Evolutionary conservation across 352 stramenopile genomes (phyloP), one percentile per base, ranked within the genome.

Genomic region (Pythium dissotocum): DNA sequence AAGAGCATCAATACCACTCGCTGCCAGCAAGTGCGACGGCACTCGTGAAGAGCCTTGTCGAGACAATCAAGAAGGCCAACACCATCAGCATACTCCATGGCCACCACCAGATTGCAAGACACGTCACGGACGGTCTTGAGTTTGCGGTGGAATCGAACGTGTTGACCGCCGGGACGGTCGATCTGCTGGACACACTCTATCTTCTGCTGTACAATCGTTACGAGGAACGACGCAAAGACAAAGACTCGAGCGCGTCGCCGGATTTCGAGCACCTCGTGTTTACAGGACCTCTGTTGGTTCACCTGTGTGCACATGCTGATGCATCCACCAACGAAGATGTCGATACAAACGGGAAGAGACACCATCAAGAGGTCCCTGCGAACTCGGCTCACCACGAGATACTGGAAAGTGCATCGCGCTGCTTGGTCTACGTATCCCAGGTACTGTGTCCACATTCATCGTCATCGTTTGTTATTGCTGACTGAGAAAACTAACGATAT

Each of bases 351-450:
- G 26, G 42, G 54, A 64, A 26, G 28, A 58, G 38, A 46, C 28
- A 16, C n/a, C 54, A 53, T n/a, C 42, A 14, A 28, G 33, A 49
- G 0, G 44, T 13, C 4, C 12, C 58, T 5, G 44, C 51, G 26
- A 49, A 58, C 24, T n/a, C 38, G 3, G 44, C 38, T 2, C 56
- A 55, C 61, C 72, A 38, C 9, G 46, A 71, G n/a, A 51, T 79
- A 16, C 72, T 75, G 0, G 76, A 88, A 49, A 28, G 85, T 36
- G 70, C 79, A 8, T 91, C 83, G 18, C 71, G 81, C 2, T 89
- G 81, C 62, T 67, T 91, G 42, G 67, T 90, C 9, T 83, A 80
- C 21, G 63, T 88, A 21, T 90, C 83, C 6, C 83, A 89, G 81
- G 83, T 90, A 73, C 59, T 42, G 14, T 32, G 21, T 42, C 24